Evolutionary conservation across 2,329 filamentous ascomycete genomes (phyloP).

Genomic region (Graphilbum sp.): DNA sequence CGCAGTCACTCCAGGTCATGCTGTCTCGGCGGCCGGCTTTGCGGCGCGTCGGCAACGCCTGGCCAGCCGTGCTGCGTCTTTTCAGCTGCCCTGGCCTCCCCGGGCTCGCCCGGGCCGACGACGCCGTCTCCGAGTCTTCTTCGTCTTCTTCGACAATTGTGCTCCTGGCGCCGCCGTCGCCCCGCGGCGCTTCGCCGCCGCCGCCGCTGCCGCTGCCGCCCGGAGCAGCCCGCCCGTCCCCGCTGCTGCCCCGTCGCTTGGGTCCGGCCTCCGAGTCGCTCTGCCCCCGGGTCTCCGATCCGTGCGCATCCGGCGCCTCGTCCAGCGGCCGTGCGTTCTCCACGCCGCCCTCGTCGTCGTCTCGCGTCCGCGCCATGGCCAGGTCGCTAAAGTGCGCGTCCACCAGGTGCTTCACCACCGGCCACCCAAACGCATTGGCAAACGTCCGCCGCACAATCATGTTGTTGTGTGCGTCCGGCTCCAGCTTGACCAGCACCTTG

Average conservation of each 20-base stretch:
- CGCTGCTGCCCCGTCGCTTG: constrained; percentile 2
- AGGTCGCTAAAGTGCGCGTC: constrained; percentile 86
- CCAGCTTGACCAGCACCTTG: constrained; percentile 86
- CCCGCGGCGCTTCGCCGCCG: too few relatives aligned
- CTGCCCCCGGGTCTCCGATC: constrained; percentile 41
- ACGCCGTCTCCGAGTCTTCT: too few relatives aligned
- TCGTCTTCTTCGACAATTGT: too few relatives aligned
- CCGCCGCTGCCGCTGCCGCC: too few relatives aligned
- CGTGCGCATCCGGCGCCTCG: constrained; percentile 41
- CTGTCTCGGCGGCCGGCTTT: constrained; percentile 24
- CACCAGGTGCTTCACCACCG: constrained; percentile 84
- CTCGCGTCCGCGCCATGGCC: constrained; percentile 44
- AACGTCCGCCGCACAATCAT: constrained; percentile 95
- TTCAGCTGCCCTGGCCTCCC: too few relatives aligned
- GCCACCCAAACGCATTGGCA: constrained; percentile 94
- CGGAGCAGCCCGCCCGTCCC: constrained; percentile 17
- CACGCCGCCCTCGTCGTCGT: constrained; percentile 46
- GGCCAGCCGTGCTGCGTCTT: not conserved
- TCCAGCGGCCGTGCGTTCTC: constrained; percentile 52
- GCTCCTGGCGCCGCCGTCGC: too few relatives aligned
- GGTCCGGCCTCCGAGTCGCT: not conserved
- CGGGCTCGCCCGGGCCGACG: not conserved
- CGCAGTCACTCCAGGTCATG: constrained; percentile 48
- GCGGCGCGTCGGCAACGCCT: not conserved
- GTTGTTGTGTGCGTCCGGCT: constrained; percentile 97